Conservation (phyloP, 495 filamentous ascomycete species). For the Neurospora sp. region DNA sequence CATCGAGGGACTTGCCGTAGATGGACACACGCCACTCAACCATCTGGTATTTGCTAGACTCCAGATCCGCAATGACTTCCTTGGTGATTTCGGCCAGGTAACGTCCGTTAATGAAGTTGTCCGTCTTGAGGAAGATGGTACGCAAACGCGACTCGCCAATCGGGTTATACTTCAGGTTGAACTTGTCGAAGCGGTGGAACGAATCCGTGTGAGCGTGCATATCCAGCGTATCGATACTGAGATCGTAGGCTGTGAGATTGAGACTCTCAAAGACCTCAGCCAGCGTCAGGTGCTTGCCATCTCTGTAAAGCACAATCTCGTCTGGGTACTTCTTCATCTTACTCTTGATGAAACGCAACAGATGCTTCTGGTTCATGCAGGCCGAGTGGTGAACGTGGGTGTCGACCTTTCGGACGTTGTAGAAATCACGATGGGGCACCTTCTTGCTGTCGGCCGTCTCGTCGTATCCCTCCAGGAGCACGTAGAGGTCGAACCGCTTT, state of each 20-base stretch:
- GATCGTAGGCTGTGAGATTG: conserved; percentile 90
- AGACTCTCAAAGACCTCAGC: conserved; percentile 95
- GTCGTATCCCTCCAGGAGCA: conserved; percentile 88
- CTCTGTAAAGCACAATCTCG: conserved; percentile 85
- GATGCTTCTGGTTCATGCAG: conserved; percentile 99
- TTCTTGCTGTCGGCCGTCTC: conserved; percentile 96
- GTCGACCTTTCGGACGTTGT: conserved; percentile 97
- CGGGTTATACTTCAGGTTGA: conserved; percentile 98
- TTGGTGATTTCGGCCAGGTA: conserved; percentile 97
- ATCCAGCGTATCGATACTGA: conserved; percentile 96
- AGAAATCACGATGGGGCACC: conserved; percentile 96
- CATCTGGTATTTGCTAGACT: conserved; percentile 99
- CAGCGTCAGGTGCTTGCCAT: conserved; percentile 85
- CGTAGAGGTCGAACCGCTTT: conserved; percentile 90
- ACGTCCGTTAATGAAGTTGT: conserved; percentile 92
- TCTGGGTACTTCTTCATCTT: conserved; percentile 97
- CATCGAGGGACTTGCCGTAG: conserved; percentile 81
- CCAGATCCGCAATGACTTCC: conserved; percentile 94
- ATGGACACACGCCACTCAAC: conserved; percentile 98
- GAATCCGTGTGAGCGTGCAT: conserved; percentile 99
- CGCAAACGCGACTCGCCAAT: conserved; percentile 90
- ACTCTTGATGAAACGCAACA: conserved; percentile 96
- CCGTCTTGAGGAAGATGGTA: conserved; percentile 96
- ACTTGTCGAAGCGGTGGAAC: conserved; percentile 98
- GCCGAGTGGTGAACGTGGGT: conserved; percentile 98